phyloP scores from a whole-genome alignment of 306 rosid species.

The Cucumis melo region DNA sequence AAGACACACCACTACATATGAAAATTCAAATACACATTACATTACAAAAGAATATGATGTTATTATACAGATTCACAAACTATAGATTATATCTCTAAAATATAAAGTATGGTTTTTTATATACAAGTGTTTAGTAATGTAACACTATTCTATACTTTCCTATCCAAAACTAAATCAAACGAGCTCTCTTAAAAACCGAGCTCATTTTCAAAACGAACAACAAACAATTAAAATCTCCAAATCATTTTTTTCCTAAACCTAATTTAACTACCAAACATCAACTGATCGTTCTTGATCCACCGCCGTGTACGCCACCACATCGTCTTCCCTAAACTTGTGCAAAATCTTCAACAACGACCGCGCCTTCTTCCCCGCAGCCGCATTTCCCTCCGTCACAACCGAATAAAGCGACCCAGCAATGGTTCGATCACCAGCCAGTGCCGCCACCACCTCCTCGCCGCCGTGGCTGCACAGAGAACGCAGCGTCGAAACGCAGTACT shows the following conservation, averaged over 20 bases:
- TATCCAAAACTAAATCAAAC: neutral
- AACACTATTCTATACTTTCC: neutral
- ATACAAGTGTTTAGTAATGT: neutral
- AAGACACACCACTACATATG: too few species aligned
- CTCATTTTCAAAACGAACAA: neutral
- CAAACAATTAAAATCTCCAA: neutral
- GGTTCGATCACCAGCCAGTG: constrained; percentile 31
- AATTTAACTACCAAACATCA: constrained; percentile 18
- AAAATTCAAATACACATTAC: too few species aligned
- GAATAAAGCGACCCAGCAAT: constrained; percentile 50
- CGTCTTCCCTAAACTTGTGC: constrained; percentile 38
- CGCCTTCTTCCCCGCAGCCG: constrained; percentile 49
- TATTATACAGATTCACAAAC: neutral
- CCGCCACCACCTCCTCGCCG: constrained; percentile 34
- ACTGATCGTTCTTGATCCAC: constrained; percentile 21
- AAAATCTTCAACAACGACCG: constrained; percentile 47
- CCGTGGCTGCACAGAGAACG: constrained; percentile 43
- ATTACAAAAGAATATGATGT: too few species aligned
- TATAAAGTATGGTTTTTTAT: neutral
- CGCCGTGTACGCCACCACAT: constrained; percentile 15
- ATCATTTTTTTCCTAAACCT: neutral
- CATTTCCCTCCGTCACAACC: constrained; percentile 35
- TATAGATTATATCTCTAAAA: neutral
- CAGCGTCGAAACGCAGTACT: constrained; percentile 48
- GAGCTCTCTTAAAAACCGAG: constrained; percentile 3